Base-by-base conservation (phyloP, 257 asterid genomes). In the Primulina eburnea region DNA sequence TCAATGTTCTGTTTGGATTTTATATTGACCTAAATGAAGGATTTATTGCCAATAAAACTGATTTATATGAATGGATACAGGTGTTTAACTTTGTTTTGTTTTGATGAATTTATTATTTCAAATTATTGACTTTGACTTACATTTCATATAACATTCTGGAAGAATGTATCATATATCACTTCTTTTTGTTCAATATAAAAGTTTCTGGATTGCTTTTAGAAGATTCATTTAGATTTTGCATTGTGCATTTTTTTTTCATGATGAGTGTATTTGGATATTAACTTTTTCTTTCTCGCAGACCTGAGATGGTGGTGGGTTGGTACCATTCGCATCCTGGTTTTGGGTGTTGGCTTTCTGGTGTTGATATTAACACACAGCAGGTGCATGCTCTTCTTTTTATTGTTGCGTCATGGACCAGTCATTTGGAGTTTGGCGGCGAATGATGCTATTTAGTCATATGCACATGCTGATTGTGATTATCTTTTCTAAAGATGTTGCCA, bases 231-330 rank as follows among this genome's bases (percentile, higher is more conserved):
- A 50, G 57, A 50, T 50, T 40, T 14, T 50, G 21, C 57, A 16
- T 4, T 24, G 33, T 5, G 16, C 52, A 33, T 75, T 26, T 47
- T 26, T 28, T 65, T 59, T 21, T 24, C 69, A 12, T 78, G 70
- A 35, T 64, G 65, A n/a, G 8, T 72, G 29, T 61, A 67, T 16
- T 66, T 33, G 30, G 26, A 26, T 18, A 32, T 70, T 21, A 37
- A 50, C 7, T 43, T 73, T 24, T 77, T 26, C 14, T 58, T 69
- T 75, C 66, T 79, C 59, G 58, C 91, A 89, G 98, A 70, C 99
- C 98, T 55, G 99, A 94, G 88, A 94, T 94, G 99, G 99, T 94
- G 78, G 98, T 91, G 61, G 99, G 99, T 63, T 94, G 97, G 99
- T 94, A 91, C 76, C 98, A 94, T 77, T 94, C 98, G 26, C 99